Evolutionary conservation across 768 basidiomycete genomes (phyloP), one percentile per base, ranked within the genome.

Genomic region (Rhodotorula diobovata): DNA sequence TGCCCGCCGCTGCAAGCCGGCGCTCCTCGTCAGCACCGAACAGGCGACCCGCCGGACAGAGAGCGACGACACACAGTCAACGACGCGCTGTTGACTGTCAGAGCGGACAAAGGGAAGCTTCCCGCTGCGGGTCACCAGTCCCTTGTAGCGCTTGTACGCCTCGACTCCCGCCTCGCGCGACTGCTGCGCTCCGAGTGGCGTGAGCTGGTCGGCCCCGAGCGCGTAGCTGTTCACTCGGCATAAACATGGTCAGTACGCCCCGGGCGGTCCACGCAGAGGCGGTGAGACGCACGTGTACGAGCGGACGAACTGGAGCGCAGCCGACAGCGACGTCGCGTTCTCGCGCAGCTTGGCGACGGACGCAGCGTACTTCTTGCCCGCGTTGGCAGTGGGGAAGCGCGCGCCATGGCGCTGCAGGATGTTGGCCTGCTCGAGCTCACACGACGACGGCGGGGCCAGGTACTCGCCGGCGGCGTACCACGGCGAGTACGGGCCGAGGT

Each of bases 361-460:
- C 9, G 77, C 70, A 28, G 79, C 71, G 16, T 89, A 89, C 39
- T 71, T 66, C 18, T 76, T 73, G 2, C 83, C 78, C 20, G 85
- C 83, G 4, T 83, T 82, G 0, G 77, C 73, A 0, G 90, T 91
- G 0, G 91, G 91, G 75, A 84, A 91, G 43, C 91, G 86, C 1
- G 89, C 86, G 6, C 90, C 90, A 76, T 93, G 91, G 20, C 91
- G 83, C 80, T 91, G 88, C 16, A 93, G 81, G 37, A 70, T 54
- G 61, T 54, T 45, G 56, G 35, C 67, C 50, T 53, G 88, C n/a
- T 82, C 82, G 54, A 89, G 78, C 28, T 80, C 78, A 76, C 89
- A 90, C 30, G 78, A 77, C 8, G 77, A 74, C 4, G 87, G 86
- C 1, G 85, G 85, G 2, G 79, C 70, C 2, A 69, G 48, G 77